A percentile compares a stretch with the other conserved stretches of the same genome.
These are phyloP conservation scores for Ceratocystis cacaofunesta DNA, from an alignment of 2,329 filamentous ascomycete genomes.

Conservation along the genomic window DNA sequence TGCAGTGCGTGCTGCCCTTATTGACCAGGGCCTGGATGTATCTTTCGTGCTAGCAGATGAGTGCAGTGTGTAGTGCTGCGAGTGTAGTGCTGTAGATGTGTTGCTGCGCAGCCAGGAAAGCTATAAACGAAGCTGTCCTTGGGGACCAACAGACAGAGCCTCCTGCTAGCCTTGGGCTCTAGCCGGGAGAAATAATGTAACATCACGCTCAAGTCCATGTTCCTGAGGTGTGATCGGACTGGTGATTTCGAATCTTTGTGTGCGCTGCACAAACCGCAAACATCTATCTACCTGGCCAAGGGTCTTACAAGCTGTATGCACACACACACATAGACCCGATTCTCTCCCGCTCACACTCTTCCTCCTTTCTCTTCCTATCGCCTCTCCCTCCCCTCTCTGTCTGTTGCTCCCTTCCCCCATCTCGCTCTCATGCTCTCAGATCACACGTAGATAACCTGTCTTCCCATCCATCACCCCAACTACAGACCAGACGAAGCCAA, in stretches of 20 bases:
- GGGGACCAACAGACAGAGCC: too few species aligned
- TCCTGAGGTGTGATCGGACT: neutral
- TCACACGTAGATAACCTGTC: neutral
- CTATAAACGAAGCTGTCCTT: too few species aligned
- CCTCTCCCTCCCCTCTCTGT: neutral
- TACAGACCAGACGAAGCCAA: neutral
- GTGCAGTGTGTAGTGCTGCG: too few species aligned
- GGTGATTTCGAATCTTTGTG: neutral
- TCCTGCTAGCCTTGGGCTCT: too few species aligned
- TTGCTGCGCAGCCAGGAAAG: too few species aligned
- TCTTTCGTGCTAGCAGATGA: too few species aligned
- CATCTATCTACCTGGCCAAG: neutral
- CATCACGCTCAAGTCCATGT: too few species aligned
- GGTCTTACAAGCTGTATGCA: neutral
- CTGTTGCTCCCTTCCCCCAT: neutral
- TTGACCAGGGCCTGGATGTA: too few species aligned
- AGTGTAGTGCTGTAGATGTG: too few species aligned
- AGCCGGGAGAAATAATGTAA: too few species aligned
- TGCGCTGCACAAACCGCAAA: neutral
- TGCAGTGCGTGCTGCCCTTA: too few species aligned
- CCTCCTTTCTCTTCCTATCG: neutral
- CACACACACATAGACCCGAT: neutral
- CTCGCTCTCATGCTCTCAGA: neutral
- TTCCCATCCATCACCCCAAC: neutral
- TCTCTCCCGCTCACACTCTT: neutral